Base-by-base conservation (phyloP, 805 yeast genomes). In the Wickerhamomyces chambardii region DNA sequence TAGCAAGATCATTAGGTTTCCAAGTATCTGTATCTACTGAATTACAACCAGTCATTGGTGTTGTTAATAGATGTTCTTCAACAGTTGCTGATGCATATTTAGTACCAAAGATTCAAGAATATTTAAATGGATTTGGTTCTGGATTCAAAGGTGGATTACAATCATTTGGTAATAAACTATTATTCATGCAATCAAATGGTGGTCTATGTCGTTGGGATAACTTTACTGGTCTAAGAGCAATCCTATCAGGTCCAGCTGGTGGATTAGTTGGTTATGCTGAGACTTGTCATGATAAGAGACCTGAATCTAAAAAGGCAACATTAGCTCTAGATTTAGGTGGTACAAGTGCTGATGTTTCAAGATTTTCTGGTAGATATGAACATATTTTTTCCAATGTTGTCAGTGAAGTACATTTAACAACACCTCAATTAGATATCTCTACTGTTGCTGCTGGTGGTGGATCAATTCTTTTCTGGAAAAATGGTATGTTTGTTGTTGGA, bases 191-290 rank as follows among this genome's bases (percentile, higher is more conserved):
- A 48, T 60, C 68, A 15, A 69, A 70, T 47, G 75, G 75, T 17
- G 75, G 75, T 6, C 55, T 70, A 33, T 65, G 69, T 41, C 68
- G 68, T 6, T 64, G 68, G 56, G 59, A 62, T 35, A 59, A 64
- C 35, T 70, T 70, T 43, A 62, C 71, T 3, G 75, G 75, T 1
- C 50, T 70, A 32, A 56, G 62, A 39, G 69, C 74, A 8, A 60
- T 70, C 24, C 53, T 70, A 16, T 68, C 74, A 2, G 75, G 75
- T 5, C 75, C 75, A 1, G 75, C 75, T 28, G 75, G 75, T 16
- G 75, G 75, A 18, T 67, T 69, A 53, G 75, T 70, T 27, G 75
- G 75, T 1, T 66, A 53, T 36, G 70, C 70, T 1, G 57, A 58
- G 30, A 68, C 75, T 2, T 68, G 74, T 45, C 65, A 51, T 44